phyloP scores from a whole-genome alignment of 129 eudicot species.

The Saussurea involucrata region DNA sequence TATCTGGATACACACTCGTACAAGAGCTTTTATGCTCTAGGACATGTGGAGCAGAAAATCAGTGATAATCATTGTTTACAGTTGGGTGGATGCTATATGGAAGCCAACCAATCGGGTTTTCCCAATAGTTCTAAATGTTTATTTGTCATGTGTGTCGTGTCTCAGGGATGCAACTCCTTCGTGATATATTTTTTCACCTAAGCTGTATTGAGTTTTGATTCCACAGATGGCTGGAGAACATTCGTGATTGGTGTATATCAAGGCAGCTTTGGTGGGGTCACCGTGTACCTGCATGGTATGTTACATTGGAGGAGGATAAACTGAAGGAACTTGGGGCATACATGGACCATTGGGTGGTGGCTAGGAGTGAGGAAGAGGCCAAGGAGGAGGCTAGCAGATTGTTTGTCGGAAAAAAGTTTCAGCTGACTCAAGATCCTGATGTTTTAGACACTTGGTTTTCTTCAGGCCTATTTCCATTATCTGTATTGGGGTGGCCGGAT shows the following conservation, averaged over 20 bases:
- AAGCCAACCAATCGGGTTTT: neutral
- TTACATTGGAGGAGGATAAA: constrained; percentile 59
- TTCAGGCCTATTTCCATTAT: constrained; percentile 69
- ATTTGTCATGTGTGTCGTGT: neutral
- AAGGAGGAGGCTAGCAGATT: constrained; percentile 41
- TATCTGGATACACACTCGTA: neutral
- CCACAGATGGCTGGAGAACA: constrained; percentile 88
- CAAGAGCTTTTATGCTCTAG: too few relatives aligned
- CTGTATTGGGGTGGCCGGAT: constrained; percentile 96
- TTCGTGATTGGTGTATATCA: constrained; percentile 96
- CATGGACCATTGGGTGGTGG: constrained; percentile 78
- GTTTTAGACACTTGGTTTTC: constrained; percentile 91
- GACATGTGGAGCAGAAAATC: neutral
- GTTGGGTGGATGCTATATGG: neutral
- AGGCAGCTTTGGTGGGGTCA: constrained; percentile 99
- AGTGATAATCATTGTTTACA: neutral
- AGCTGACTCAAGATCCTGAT: constrained; percentile 84
- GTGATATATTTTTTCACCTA: neutral
- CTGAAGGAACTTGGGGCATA: constrained; percentile 79
- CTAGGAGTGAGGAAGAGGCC: constrained; percentile 76
- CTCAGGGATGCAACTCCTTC: neutral
- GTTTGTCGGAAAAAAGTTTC: constrained; percentile 64
- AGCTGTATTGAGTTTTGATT: neutral
- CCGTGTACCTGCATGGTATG: constrained; percentile 96
- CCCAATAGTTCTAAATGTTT: neutral